Conservation (phyloP, 345 rosid species). For the Populus pruinosa region DNA sequence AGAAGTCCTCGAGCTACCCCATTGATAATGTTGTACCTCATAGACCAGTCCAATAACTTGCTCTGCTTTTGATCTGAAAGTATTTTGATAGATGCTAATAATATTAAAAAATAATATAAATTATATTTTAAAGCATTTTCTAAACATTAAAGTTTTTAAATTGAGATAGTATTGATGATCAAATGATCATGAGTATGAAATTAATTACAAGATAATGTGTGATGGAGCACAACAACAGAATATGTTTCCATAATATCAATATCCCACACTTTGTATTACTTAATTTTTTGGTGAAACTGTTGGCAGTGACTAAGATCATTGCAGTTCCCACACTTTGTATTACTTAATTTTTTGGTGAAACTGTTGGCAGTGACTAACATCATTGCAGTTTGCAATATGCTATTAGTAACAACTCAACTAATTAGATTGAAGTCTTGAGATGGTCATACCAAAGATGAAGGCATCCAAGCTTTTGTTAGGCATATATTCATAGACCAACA, state of each 20-base stretch:
- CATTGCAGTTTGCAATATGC: background rate
- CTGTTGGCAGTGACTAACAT: background rate
- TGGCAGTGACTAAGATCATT: too few relatives aligned
- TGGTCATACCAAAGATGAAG: conserved; percentile 22
- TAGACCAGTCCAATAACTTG: conserved; percentile 30
- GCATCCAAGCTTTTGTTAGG: conserved; percentile 28
- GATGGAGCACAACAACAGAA: background rate
- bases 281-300: too few relatives aligned
- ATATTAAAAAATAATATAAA: too few relatives aligned
- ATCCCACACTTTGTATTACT: background rate
- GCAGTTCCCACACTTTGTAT: background rate
- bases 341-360: background rate
- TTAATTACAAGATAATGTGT: too few relatives aligned
- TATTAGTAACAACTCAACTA: background rate
- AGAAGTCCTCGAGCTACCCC: conserved; percentile 44
- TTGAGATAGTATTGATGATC: too few relatives aligned
- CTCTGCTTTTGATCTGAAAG: conserved; percentile 20
- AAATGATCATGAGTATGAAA: too few relatives aligned
- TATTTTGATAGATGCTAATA: background rate
- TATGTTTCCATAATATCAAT: background rate
- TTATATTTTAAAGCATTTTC: too few relatives aligned
- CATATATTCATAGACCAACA: conserved; percentile 34
- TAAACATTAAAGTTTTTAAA: too few relatives aligned
- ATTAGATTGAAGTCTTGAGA: background rate
- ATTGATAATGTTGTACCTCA: conserved; percentile 27